Conservation (phyloP, 2,329 filamentous ascomycete species). For the Orbilia blumenaviensis region DNA sequence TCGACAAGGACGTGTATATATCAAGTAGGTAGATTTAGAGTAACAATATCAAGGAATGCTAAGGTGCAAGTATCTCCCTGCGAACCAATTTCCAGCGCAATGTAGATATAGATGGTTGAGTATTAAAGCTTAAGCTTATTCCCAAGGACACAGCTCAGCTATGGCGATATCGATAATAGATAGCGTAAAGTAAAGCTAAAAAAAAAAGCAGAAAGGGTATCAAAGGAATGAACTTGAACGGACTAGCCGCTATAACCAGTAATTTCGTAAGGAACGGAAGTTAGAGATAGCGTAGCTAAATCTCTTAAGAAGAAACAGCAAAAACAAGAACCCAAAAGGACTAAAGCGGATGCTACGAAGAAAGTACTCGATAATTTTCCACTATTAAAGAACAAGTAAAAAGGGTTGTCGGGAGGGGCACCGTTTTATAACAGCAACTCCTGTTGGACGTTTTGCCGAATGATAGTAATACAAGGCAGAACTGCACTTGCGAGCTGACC, state of each 20-base stretch:
- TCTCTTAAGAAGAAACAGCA: slow-evolving; percentile 17
- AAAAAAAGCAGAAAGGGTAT: slow-evolving; percentile 6
- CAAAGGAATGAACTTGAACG: slow-evolving; percentile 42
- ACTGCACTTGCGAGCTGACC: not conserved
- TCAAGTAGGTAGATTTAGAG: too few relatives aligned
- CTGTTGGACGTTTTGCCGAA: not conserved
- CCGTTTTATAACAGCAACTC: slow-evolving; percentile 25
- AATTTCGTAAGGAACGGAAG: slow-evolving; percentile 27
- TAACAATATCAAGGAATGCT: too few relatives aligned
- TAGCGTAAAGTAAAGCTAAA: too few relatives aligned
- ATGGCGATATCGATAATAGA: not conserved
- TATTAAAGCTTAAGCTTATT: not conserved
- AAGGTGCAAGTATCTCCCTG: not conserved
- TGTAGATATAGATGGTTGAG: not conserved
- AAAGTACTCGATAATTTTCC: not conserved
- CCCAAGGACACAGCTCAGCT: slow-evolving; percentile 26
- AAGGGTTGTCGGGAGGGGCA: not conserved
- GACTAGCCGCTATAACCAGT: slow-evolving; percentile 30
- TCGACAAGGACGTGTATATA: too few relatives aligned
- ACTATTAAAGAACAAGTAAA: slow-evolving; percentile 1
- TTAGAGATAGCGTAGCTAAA: slow-evolving; percentile 40
- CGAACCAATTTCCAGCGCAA: slow-evolving; percentile 15
- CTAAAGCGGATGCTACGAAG: slow-evolving; percentile 17
- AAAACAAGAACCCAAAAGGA: not conserved
- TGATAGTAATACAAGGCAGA: not conserved